Base-by-base conservation (phyloP, 805 yeast species). In the Scheffersomyces coipomensis region DNA sequence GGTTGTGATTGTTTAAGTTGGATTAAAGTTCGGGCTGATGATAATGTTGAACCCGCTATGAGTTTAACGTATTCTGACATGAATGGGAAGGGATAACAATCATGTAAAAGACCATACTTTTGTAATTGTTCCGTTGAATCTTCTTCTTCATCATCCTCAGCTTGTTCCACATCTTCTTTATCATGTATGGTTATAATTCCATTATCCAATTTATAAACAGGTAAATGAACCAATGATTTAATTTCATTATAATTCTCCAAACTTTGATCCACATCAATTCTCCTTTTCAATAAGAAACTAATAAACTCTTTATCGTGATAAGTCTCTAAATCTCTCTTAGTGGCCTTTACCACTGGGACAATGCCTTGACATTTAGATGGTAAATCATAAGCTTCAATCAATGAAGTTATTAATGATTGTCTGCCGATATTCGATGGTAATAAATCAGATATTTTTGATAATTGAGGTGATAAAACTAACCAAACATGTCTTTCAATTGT, bases 61-160 rank as follows among this genome's bases (percentile, higher is more conserved):
- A 64, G 56, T 16, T 52, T 55, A 4, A 78, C 71, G 48, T 85
- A 83, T 43, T 69, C 65, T 8, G 62, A 60, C 52, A 85, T 55
- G 7, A 59, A 63, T 0, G 82, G 78, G 50, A 85, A 85, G 0
- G 75, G 48, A 1, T 83, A 83, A 53, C 90, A 85, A 53, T 85
- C 93, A 43, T 75, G 76, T 12, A 57, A 56, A 4, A 85, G 56
- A 0, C 87, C 87, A 52, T 40, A 79, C 18, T 45, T 27, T 32
- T 57, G 57, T 3, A 66, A 39, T 8, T 43, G 40, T 7, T 47
- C 48, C 6, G 16, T 8, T 10, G 35, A 35, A 13, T 45, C 48
- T 2, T 33, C 37, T 7, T 43, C 39, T 6, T 39, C 37, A 0
- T 39, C 41, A 16, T 29, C 38, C 5, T 39, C 37, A 4, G 34